phyloP scores from a whole-genome alignment of 2,329 filamentous ascomycete genomes.

The Corynespora cassiicola region DNA sequence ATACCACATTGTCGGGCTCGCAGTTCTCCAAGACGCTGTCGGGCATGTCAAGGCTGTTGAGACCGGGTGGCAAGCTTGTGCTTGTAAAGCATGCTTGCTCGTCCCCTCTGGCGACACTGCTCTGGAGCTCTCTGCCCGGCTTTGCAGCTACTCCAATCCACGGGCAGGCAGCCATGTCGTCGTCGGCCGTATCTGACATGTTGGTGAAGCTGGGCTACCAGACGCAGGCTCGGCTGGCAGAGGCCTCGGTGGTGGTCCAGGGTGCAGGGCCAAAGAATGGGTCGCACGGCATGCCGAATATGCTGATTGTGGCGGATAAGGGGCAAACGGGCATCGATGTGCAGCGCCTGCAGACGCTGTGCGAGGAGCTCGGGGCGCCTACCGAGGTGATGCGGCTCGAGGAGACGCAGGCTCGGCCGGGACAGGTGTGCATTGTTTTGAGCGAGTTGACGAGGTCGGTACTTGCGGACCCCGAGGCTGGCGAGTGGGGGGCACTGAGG shows the following conservation, averaged over 20 bases:
- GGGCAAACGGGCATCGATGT: not conserved
- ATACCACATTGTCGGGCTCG: not conserved
- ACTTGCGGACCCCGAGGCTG: not conserved
- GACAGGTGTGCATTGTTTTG: not conserved
- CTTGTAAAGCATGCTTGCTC: not conserved
- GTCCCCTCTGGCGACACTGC: not conserved
- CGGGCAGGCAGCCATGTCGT: not conserved
- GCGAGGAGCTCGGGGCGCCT: not conserved
- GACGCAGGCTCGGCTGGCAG: not conserved
- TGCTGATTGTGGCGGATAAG: not conserved
- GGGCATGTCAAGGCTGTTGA: not conserved
- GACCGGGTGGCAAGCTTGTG: constrained; percentile 1
- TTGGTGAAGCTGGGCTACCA: not conserved
- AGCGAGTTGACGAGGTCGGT: not conserved
- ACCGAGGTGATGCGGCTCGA: not conserved
- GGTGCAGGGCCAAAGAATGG: not conserved
- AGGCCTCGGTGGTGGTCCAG: not conserved
- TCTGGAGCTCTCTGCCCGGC: constrained; percentile 1
- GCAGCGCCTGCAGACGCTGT: not conserved
- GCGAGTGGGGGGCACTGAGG: constrained; percentile 1
- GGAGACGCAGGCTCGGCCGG: not conserved
- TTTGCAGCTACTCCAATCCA: not conserved
- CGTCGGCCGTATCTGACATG: not conserved
- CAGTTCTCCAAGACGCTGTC: not conserved
- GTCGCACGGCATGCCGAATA: not conserved